Percentiles rank a stretch among this genome's conserved stretches.
Conservation (phyloP, 2,329 filamentous ascomycete genomes). For the Penicillium sp. region DNA sequence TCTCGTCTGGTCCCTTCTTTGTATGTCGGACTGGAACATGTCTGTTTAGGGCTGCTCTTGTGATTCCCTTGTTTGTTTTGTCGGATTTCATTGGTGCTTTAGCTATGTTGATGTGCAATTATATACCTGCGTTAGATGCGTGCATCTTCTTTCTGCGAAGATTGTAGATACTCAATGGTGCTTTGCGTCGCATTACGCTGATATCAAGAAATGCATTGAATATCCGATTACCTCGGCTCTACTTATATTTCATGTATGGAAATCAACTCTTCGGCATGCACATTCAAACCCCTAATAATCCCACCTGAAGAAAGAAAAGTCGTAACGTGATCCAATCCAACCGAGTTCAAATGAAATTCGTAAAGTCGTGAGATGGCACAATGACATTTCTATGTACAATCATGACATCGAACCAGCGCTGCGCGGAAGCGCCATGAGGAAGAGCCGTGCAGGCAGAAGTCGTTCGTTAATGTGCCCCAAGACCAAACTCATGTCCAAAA, state of each 20-base stretch:
- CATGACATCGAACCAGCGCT: conserved; percentile 16
- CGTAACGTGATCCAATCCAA: too few relatives aligned
- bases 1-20: neutral
- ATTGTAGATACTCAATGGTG: neutral
- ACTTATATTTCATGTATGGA: too few relatives aligned
- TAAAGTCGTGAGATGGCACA: conserved; percentile 21
- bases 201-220: too few relatives aligned
- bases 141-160: neutral
- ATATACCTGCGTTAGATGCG: conserved; percentile 6
- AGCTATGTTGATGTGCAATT: conserved; percentile 9
- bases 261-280: too few relatives aligned
- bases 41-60: neutral
- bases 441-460: too few relatives aligned
- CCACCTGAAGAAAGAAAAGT: too few relatives aligned
- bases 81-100: conserved; percentile 1
- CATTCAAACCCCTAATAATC: too few relatives aligned
- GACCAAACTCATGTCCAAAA: conserved; percentile 1
- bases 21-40: neutral
- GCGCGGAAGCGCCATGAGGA: conserved; percentile 2
- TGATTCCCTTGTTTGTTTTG: conserved; percentile 4
- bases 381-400: conserved; percentile 24
- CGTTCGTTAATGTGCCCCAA: too few relatives aligned
- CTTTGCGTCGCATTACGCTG: too few relatives aligned
- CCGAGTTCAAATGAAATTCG: conserved; percentile 15
- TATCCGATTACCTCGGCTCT: too few relatives aligned